Base-by-base conservation (phyloP, 495 filamentous ascomycete species). In the Melanomma pulvis-pyrius region DNA sequence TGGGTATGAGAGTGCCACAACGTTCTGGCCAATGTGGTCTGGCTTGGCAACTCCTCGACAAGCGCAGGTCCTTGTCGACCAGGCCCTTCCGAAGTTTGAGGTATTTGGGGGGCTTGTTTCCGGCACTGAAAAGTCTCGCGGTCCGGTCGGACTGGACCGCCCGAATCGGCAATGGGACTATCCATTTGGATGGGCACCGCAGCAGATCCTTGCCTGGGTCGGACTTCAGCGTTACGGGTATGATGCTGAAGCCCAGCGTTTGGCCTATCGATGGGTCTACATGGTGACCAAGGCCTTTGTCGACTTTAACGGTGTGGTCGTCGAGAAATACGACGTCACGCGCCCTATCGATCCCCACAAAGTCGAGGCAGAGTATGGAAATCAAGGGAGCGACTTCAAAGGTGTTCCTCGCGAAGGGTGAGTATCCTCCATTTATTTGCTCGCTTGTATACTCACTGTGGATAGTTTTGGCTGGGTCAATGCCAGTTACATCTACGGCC, bases 111-210 rank as follows among this genome's bases (percentile, higher is more conserved):
- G 94, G 11, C 81, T 98, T n/a, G 86, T 93, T 1, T 92, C 91
- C 0, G 92, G 92, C 25, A 96, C 93, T 0, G 85, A 96, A 75
- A 82, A 90, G 74, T 93, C 90, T 26, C 89, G 94, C 28, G 94
- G 94, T 21, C 81, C 80, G 11, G 81, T 97, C 60, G 86, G 87
- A 15, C 72, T 96, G n/a, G 85, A 90, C 68, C 83, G 92, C 13
- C 94, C 94, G 2, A 97, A 96, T 70, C 85, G 92, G 34, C 94
- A 98, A 75, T 98, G 94, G 94, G 94, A 98, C 75, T 98, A 92
- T 74, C 94, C 94, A 0, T 96, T 92, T 74, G 94, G 94, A 49
- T 98, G 94, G 94, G 93, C 94, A 21, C 94, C 94, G 11, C 94
- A 98, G 82, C 94, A 98, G 80, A 97, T 98, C 79, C 86, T 98